A percentile compares a stretch with the other conserved stretches of the same genome.
These are phyloP conservation scores for Simplicillium sp. DNA, from an alignment of 2,329 filamentous ascomycete genomes.

Conservation along the genomic window DNA sequence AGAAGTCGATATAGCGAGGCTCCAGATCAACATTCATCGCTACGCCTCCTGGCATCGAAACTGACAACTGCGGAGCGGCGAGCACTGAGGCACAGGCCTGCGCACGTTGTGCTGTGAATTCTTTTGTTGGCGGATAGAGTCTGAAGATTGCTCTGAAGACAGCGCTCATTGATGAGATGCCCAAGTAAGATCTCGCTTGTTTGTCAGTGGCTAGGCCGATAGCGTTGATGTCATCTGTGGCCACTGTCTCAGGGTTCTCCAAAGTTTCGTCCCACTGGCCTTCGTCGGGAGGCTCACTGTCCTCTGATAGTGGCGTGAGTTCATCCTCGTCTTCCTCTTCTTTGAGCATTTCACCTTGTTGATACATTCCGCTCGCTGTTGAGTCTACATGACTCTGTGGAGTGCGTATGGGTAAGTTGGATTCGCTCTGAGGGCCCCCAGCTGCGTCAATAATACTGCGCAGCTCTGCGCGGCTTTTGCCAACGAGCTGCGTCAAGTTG, in stretches of 20 bases:
- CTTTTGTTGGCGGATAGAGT: constrained; percentile 19
- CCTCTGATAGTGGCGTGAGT: constrained; percentile 15
- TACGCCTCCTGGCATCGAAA: constrained; percentile 27
- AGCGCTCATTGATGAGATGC: constrained; percentile 55
- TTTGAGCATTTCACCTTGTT: not conserved
- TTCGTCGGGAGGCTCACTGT: constrained; percentile 15
- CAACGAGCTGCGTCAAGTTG: constrained; percentile 8
- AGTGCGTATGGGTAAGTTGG: not conserved
- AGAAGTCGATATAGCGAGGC: constrained; percentile 42
- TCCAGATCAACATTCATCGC: constrained; percentile 24
- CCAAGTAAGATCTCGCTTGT: constrained; percentile 49
- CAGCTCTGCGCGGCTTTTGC: constrained; percentile 13
- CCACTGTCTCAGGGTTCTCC: constrained; percentile 12
- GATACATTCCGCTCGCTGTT: not conserved
- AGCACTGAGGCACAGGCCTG: constrained; percentile 14
- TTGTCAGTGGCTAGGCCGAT: constrained; percentile 38
- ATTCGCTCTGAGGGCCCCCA: not conserved
- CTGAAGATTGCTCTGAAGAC: constrained; percentile 47
- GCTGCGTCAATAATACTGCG: constrained; percentile 7
- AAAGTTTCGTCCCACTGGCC: constrained; percentile 18
- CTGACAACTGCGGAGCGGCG: constrained; percentile 18
- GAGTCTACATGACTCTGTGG: constrained; percentile 1
- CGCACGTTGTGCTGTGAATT: constrained; percentile 14
- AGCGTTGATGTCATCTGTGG: constrained; percentile 22
- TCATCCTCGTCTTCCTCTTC: constrained; percentile 8